A percentile compares a stretch with the other conserved stretches of the same genome.
phyloP scores from a whole-genome alignment of 345 rosid genomes.

The Rhodamnia rubescens region DNA sequence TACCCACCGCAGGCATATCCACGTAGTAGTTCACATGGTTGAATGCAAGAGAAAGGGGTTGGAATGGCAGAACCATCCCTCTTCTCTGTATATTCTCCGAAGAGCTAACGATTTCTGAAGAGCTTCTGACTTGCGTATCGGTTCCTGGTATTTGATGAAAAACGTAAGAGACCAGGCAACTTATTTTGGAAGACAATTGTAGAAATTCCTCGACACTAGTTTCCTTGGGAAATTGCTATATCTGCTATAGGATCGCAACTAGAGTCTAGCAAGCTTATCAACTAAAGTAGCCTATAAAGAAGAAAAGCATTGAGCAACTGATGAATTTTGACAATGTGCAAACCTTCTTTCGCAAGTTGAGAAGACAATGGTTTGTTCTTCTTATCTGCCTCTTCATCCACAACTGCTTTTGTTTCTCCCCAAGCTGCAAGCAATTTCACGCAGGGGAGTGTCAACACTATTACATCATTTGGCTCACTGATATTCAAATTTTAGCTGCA shows the following conservation, averaged over 20 bases:
- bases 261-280: neutral
- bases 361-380: slow-evolving; percentile 1
- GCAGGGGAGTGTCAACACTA: neutral
- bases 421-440: neutral
- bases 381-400: neutral
- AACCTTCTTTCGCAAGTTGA: slow-evolving; percentile 25
- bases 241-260: neutral
- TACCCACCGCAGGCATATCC: slow-evolving; percentile 70
- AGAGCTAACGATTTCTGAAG: neutral
- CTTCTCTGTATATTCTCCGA: slow-evolving; percentile 5
- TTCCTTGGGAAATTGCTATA: neutral
- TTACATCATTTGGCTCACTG: neutral
- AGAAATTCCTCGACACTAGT: neutral
- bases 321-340: neutral
- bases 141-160: neutral
- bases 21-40: slow-evolving; percentile 59
- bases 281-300: neutral
- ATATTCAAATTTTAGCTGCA: neutral
- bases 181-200: neutral
- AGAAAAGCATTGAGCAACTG: neutral
- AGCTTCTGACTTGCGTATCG: neutral
- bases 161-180: neutral
- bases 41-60: slow-evolving; percentile 71
- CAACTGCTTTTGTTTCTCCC: neutral
- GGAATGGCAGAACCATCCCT: slow-evolving; percentile 87